Percentiles rank a stretch among this genome's conserved stretches.
Conservation (phyloP, 495 filamentous ascomycete species). For the Neurospora intermedia region DNA sequence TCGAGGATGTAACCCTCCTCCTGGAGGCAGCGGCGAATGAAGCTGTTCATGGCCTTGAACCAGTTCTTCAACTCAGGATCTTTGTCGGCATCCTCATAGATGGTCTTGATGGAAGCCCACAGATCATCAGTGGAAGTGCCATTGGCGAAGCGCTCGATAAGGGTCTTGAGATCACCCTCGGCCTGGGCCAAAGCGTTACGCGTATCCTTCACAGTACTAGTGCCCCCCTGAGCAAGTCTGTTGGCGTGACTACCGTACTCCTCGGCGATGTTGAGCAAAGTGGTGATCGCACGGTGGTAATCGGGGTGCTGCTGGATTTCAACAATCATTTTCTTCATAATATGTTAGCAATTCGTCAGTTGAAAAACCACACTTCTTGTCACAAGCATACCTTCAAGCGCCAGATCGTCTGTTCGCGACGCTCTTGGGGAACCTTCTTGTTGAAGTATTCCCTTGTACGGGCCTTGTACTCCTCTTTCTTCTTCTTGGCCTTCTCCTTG, state of each 20-base stretch:
- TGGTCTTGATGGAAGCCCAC: slow-evolving; percentile 71
- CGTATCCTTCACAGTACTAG: slow-evolving; percentile 59
- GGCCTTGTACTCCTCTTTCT: slow-evolving; percentile 39
- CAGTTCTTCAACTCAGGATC: slow-evolving; percentile 82
- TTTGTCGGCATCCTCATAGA: slow-evolving; percentile 84
- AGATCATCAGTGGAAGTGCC: slow-evolving; percentile 80
- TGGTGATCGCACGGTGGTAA: slow-evolving; percentile 81
- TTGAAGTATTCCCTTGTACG: slow-evolving; percentile 61
- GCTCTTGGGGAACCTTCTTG: slow-evolving; percentile 83
- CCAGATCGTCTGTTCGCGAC: slow-evolving; percentile 85
- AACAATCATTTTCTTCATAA: slow-evolving; percentile 71
- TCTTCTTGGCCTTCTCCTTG: slow-evolving; percentile 40
- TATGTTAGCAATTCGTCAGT: slow-evolving; percentile 4
- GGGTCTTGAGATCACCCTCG: slow-evolving; percentile 72
- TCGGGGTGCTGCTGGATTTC: slow-evolving; percentile 92
- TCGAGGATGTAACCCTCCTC: slow-evolving; percentile 87
- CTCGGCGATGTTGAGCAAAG: slow-evolving; percentile 73
- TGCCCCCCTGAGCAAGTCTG: slow-evolving; percentile 48
- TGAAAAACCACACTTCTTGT: not conserved
- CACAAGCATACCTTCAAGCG: slow-evolving; percentile 54
- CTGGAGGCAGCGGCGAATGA: slow-evolving; percentile 73
- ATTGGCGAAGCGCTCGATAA: slow-evolving; percentile 95
- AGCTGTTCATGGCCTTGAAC: slow-evolving; percentile 71
- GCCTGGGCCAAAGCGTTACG: slow-evolving; percentile 54
- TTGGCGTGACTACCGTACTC: slow-evolving; percentile 71